A percentile compares a stretch with the other conserved stretches of the same genome.
Conservation (phyloP, 345 rosid species). For the Trapa bicornis region DNA sequence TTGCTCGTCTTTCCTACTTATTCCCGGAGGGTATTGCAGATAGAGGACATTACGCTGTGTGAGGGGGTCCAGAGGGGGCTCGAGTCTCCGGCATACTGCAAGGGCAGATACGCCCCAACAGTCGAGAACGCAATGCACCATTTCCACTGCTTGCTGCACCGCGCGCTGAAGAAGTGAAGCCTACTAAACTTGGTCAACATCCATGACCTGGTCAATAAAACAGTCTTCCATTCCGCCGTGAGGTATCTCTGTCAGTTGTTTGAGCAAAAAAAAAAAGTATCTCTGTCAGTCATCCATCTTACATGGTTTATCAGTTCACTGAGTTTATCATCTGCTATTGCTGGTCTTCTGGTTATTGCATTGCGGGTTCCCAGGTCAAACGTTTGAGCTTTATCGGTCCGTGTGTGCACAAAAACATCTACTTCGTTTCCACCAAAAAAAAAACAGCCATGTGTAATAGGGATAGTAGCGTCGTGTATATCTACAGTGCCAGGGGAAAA, state of each 20-base stretch:
- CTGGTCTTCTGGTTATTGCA: no score
- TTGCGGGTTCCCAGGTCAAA: no score
- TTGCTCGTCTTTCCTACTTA: neutral
- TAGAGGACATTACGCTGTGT: conserved; percentile 58
- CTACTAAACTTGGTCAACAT: neutral
- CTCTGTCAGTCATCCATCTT: no score
- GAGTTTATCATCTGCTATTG: no score
- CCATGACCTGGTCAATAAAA: no score
- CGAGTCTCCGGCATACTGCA: conserved; percentile 51
- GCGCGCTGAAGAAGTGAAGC: conserved; percentile 20
- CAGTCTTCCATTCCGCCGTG: no score
- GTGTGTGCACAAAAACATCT: neutral
- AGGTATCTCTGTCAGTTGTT: no score
- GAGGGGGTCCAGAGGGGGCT: conserved; percentile 76
- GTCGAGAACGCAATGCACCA: conserved; percentile 71
- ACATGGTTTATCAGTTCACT: no score
- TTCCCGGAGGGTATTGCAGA: conserved; percentile 23
- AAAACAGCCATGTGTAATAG: no score
- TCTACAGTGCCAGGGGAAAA: neutral
- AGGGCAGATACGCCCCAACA: conserved; percentile 59
- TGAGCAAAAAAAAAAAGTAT: no score
- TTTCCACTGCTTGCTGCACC: conserved; percentile 46
- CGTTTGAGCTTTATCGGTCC: no score
- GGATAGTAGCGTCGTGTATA: neutral
- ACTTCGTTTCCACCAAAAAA: neutral